Evolutionary conservation across 352 stramenopile genomes (phyloP).

Genomic region (Thraustotheca clavata): DNA sequence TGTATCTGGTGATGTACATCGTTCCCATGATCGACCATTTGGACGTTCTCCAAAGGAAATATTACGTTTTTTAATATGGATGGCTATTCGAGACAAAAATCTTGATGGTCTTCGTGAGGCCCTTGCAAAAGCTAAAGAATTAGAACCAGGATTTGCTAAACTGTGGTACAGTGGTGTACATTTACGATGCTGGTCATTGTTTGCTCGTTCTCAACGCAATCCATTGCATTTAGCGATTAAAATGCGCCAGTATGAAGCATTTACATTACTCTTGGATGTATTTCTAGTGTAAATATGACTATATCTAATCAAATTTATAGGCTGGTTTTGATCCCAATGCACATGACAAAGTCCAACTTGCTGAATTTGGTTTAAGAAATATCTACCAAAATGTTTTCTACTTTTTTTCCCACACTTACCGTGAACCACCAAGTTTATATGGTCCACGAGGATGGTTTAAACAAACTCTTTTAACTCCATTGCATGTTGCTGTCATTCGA

Average conservation of each 20-base stretch:
- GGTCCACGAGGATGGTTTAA: conserved; percentile 28
- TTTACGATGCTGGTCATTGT: not conserved
- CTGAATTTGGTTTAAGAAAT: not conserved
- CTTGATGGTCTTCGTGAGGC: not conserved
- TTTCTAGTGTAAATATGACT: not conserved
- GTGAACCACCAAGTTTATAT: conserved; percentile 1
- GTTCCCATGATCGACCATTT: not conserved
- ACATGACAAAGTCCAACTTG: conserved; percentile 1
- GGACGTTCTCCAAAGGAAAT: not conserved
- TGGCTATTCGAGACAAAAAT: not conserved
- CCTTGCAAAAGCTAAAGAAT: not conserved
- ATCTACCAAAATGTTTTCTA: conserved; percentile 10
- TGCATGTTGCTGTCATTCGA: conserved; percentile 58
- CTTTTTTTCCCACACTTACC: not conserved
- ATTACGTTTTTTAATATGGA: not conserved
- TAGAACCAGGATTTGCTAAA: not conserved
- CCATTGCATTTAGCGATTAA: conserved; percentile 14
- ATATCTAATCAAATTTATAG: not conserved
- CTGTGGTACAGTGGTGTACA: not conserved
- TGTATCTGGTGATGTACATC: not conserved
- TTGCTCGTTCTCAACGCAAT: not conserved
- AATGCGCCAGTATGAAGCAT: not conserved
- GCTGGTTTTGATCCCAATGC: conserved; percentile 9
- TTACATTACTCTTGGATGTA: not conserved
- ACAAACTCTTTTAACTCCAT: conserved; percentile 55